These are phyloP conservation scores for Dalbergia oliveri DNA, from an alignment of 306 rosid species.

Conservation along the genomic window DNA sequence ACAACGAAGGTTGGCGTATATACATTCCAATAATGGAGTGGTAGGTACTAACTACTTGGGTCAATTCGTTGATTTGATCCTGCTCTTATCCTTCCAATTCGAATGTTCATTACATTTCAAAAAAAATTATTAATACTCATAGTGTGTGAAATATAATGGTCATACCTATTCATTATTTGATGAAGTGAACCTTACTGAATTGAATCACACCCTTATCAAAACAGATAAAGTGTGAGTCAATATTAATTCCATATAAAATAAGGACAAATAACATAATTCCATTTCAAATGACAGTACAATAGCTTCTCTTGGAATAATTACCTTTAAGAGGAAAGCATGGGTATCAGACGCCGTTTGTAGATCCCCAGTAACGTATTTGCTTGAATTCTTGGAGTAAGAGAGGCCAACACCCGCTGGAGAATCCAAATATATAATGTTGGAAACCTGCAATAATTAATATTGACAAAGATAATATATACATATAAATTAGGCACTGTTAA, in stretches of 20 bases:
- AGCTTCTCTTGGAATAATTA: conserved; percentile 10
- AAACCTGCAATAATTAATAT: conserved; percentile 56
- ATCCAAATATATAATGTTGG: conserved; percentile 85
- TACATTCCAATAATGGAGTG: neutral
- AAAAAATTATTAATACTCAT: too few relatives aligned
- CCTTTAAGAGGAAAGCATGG: conserved; percentile 82
- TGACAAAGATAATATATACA: neutral
- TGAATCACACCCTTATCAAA: too few relatives aligned
- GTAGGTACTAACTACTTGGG: neutral
- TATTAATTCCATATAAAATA: too few relatives aligned
- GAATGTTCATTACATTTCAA: neutral
- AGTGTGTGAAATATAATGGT: too few relatives aligned
- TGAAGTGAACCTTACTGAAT: too few relatives aligned
- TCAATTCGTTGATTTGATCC: neutral
- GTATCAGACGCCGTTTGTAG: conserved; percentile 77
- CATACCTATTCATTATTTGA: too few relatives aligned
- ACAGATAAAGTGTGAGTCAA: too few relatives aligned
- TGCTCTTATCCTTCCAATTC: neutral
- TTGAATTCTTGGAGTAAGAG: conserved; percentile 70
- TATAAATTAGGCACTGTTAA: neutral
- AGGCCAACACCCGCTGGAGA: conserved; percentile 90
- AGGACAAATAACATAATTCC: too few relatives aligned
- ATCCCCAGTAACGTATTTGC: conserved; percentile 74
- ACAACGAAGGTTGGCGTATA: too few relatives aligned
- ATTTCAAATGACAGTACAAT: neutral